These are phyloP conservation scores for Pythium vanterpoolii DNA, from an alignment of 352 stramenopile genomes.

Conservation along the genomic window DNA sequence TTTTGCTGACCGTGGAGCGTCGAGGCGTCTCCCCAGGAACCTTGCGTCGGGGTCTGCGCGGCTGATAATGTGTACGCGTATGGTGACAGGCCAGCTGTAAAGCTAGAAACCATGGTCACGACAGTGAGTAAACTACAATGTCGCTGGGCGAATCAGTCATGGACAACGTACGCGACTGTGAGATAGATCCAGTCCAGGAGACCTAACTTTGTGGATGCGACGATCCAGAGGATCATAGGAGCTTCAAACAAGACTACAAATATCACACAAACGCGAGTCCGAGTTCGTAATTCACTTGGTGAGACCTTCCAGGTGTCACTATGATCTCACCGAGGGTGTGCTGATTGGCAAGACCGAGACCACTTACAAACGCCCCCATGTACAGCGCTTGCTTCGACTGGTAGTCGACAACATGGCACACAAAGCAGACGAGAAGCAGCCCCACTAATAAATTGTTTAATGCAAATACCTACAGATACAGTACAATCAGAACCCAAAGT, in stretches of 20 bases:
- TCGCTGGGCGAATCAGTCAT: slow-evolving; percentile 31
- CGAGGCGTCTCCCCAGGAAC: slow-evolving; percentile 90
- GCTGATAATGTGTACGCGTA: slow-evolving; percentile 34
- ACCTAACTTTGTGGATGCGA: slow-evolving; percentile 19
- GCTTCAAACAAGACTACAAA: slow-evolving; percentile 45
- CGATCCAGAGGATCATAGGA: slow-evolving; percentile 72
- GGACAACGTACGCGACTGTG: slow-evolving; percentile 32
- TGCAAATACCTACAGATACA: slow-evolving; percentile 86
- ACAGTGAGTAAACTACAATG: neutral
- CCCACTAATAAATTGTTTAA: slow-evolving; percentile 91
- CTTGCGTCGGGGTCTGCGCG: slow-evolving; percentile 32
- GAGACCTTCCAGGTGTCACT: too few species aligned
- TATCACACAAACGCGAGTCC: too few species aligned
- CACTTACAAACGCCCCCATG: slow-evolving; percentile 80
- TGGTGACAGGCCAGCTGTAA: slow-evolving; percentile 29
- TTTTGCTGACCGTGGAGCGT: slow-evolving; percentile 43
- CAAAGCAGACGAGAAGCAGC: slow-evolving; percentile 59
- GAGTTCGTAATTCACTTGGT: too few species aligned
- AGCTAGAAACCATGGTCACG: slow-evolving; percentile 14
- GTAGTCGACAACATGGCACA: slow-evolving; percentile 29
- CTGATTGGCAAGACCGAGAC: slow-evolving; percentile 91
- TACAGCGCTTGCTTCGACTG: slow-evolving; percentile 17
- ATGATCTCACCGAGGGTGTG: slow-evolving; percentile 80
- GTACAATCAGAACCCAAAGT: neutral
- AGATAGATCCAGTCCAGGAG: slow-evolving; percentile 19